Conservation (phyloP, 441 rosid genomes). For the Pelargonium myrrhifolium region DNA sequence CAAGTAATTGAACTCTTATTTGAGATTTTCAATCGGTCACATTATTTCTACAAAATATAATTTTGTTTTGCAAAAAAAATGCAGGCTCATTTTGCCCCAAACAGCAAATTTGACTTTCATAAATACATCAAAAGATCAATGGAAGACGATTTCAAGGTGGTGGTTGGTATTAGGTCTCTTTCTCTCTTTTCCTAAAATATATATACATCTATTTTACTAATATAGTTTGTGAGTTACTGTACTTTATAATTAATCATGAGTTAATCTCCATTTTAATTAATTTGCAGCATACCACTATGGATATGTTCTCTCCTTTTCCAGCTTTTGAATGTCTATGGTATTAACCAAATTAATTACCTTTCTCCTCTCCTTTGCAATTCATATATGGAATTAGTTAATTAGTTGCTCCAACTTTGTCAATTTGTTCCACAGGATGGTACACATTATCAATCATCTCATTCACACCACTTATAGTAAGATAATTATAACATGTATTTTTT, state of each 20-base stretch:
- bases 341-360: no score
- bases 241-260: no score
- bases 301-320: constrained; percentile 25
- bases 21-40: no score
- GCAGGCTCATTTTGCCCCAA: constrained; percentile 32
- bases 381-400: not conserved
- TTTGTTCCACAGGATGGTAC: constrained; percentile 20
- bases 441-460: constrained; percentile 25
- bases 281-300: constrained; percentile 32
- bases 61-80: not conserved
- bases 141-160: constrained; percentile 36
- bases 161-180: constrained; percentile 31
- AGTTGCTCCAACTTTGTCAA: not conserved
- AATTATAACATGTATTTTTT: not conserved
- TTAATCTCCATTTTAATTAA: not conserved
- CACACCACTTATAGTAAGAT: constrained; percentile 27
- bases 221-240: no score
- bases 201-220: no score
- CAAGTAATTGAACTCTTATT: no score
- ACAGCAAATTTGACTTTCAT: constrained; percentile 29
- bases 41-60: no score
- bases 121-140: constrained; percentile 31
- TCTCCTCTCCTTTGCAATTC: not conserved
- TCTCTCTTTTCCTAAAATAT: not conserved
- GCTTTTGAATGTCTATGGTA: constrained; percentile 25